Evolutionary conservation across 768 basidiomycete genomes (phyloP), one percentile per base, ranked within the genome.

Genomic region (Gelatoporia subvermispora): DNA sequence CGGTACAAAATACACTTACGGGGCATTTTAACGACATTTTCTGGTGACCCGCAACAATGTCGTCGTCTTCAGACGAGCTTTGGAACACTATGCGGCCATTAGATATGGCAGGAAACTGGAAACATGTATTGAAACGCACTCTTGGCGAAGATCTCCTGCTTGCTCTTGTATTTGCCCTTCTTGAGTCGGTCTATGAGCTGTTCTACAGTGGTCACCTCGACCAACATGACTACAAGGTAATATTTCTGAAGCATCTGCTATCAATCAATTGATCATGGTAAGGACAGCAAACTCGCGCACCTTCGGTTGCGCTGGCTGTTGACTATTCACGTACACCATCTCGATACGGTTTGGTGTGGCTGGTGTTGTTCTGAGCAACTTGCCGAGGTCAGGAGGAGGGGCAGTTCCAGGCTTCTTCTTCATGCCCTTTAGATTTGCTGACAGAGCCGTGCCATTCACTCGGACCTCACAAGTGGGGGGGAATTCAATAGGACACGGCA

Each of bases 361-460:
- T 55, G 72, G 70, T 35, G 69, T 68, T 28, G 79, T 56, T 47
- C 71, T 64, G 16, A 75, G 61, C 37, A 64, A 55, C 54, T 64
- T 72, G 23, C 72, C 70, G 45, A 82, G 64, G 62, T 93, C 85
- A 1, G 91, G 84, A 5, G 93, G 93, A n/a, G 93, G 91, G 1
- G 92, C 89, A 37, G 90, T 94, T 3, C 93, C 93, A 23, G 91
- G 87, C 58, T 89, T 93, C 74, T 96, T 96, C 76, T 96, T 96
- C 63, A 95, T 69, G 4, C 93, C 93, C 65, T 92, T 92, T 53
- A 93, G 65, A 64, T 85, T 93, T 34, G 85, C 89, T 17, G 71
- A 71, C 24, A 95, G 68, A 46, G 79, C 74, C 2, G 72, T 72
- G 47, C 70, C 74, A 65, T 96, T 95, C 35, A 94, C 80, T 60